Evolutionary conservation across 2,329 filamentous ascomycete genomes (phyloP).

Genomic region (Aphanoascus verrucosus): DNA sequence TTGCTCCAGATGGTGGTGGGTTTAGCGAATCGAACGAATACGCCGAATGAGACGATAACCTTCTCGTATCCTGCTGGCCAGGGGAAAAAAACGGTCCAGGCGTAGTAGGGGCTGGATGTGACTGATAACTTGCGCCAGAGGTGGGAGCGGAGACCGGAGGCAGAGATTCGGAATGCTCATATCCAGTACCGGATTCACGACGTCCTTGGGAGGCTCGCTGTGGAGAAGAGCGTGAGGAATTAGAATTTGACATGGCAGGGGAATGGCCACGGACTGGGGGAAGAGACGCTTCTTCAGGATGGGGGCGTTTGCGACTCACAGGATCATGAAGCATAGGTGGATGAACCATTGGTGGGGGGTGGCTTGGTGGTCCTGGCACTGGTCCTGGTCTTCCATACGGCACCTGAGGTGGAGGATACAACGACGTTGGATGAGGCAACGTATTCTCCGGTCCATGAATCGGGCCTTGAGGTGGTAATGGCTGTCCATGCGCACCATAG

Average conservation of each 20-base stretch:
- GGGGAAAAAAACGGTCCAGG: conserved; percentile 31
- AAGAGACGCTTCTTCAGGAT: conserved; percentile 16
- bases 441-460: conserved; percentile 23
- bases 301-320: conserved; percentile 33
- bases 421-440: conserved; percentile 32
- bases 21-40: conserved; percentile 35
- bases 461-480: conserved; percentile 21
- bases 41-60: conserved; percentile 36
- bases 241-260: conserved; percentile 20
- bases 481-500: conserved; percentile 43
- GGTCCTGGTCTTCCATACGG: conserved; percentile 27
- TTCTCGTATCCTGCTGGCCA: conserved; percentile 29
- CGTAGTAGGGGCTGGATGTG: conserved; percentile 24
- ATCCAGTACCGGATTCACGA: conserved; percentile 36
- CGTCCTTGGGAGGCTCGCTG: conserved; percentile 32
- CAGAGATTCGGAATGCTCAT: conserved; percentile 39
- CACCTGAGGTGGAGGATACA: conserved; percentile 28
- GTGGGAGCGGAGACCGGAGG: conserved; percentile 39
- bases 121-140: conserved; percentile 35
- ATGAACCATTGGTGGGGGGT: conserved; percentile 29
- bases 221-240: conserved; percentile 23
- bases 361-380: conserved; percentile 23
- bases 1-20: conserved; percentile 33
- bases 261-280: conserved; percentile 16
- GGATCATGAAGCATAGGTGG: conserved; percentile 34